phyloP scores from a whole-genome alignment of 257 asterid genomes.

The Eustoma russellianum region DNA sequence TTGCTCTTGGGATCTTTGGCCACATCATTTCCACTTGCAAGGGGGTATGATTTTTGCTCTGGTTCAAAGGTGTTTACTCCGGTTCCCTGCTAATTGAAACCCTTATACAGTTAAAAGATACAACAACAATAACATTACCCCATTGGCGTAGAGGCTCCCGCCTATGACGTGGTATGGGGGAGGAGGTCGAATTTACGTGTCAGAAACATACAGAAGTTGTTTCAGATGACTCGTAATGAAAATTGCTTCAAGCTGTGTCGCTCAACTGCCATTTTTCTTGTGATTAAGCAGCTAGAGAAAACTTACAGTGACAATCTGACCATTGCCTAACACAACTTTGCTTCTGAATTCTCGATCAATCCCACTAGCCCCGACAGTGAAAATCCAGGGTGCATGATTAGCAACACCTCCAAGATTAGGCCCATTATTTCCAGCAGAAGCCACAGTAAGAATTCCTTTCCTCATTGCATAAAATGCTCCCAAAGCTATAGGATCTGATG shows the following conservation, averaged over 20 bases:
- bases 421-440: constrained; percentile 86
- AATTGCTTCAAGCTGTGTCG: too few species aligned
- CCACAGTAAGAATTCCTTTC: constrained; percentile 67
- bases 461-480: constrained; percentile 79
- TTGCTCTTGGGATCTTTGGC: constrained; percentile 44
- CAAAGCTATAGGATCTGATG: constrained; percentile 58
- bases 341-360: constrained; percentile 61
- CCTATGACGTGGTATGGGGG: too few species aligned
- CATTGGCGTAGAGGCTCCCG: too few species aligned
- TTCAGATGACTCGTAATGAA: too few species aligned
- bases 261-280: neutral
- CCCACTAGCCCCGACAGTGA: constrained; percentile 87
- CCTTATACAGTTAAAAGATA: neutral
- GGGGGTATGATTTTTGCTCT: constrained; percentile 50
- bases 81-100: constrained; percentile 41
- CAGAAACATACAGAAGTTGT: too few species aligned
- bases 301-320: constrained; percentile 51
- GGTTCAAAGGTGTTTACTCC: constrained; percentile 65
- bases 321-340: constrained; percentile 59
- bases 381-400: constrained; percentile 85
- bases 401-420: constrained; percentile 39
- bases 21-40: constrained; percentile 53
- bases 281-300: neutral
- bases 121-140: neutral
- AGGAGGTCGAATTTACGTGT: too few species aligned